These are phyloP conservation scores for Suillus discolor DNA, from an alignment of 768 basidiomycete species.

Conservation along the genomic window DNA sequence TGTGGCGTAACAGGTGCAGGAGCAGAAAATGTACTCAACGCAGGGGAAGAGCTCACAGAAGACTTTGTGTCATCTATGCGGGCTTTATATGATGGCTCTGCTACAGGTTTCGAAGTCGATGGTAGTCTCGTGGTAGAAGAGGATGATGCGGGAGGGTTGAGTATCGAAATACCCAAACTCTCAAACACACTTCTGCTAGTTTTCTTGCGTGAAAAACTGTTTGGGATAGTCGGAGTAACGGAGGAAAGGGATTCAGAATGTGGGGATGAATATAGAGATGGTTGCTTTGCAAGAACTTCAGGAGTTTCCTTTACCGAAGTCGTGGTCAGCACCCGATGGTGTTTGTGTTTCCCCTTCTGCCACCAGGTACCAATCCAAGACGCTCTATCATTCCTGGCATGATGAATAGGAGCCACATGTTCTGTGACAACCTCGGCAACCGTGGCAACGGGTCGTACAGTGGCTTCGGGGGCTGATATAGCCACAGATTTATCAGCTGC, in stretches of 20 bases:
- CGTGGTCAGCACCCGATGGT: constrained; percentile 23
- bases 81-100: neutral
- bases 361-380: constrained; percentile 80
- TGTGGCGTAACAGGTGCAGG: constrained; percentile 29
- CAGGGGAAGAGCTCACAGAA: constrained; percentile 24
- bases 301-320: constrained; percentile 22
- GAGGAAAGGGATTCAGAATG: constrained; percentile 15
- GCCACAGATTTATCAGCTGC: constrained; percentile 7
- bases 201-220: constrained; percentile 39
- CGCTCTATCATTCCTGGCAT: constrained; percentile 35
- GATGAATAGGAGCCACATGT: constrained; percentile 14
- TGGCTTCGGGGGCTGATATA: constrained; percentile 4
- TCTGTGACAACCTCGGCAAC: constrained; percentile 5
- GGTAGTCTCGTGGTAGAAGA: constrained; percentile 28
- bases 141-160: constrained; percentile 48
- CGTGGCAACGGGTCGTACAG: constrained; percentile 10
- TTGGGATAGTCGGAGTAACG: constrained; percentile 15
- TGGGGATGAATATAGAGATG: constrained; percentile 26
- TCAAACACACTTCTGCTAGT: constrained; percentile 70
- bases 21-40: constrained; percentile 18
- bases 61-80: constrained; percentile 17
- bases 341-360: constrained; percentile 49
- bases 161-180: constrained; percentile 67
- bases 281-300: constrained; percentile 21
- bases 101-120: constrained; percentile 11